Evolutionary conservation across 208 protist species (phyloP).

Genomic region (Cochliopodium minus): DNA sequence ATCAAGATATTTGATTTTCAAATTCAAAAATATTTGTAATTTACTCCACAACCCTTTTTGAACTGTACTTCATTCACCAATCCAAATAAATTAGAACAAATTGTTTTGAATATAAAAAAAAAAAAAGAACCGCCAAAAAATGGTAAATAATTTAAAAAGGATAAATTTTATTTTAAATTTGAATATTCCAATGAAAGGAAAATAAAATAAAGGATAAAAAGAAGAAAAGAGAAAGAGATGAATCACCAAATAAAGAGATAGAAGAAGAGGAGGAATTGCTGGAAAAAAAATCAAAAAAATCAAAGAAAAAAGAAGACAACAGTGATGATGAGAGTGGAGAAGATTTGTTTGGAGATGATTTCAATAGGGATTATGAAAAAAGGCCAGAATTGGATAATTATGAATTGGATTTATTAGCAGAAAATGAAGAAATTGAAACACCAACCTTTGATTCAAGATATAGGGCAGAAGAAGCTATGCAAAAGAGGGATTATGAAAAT

Average conservation of each 20-base stretch:
- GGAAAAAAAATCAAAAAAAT: not conserved
- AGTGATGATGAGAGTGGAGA: not conserved
- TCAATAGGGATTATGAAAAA: no score
- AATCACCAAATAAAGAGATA: not conserved
- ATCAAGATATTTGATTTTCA: no score
- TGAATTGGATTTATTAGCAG: not conserved
- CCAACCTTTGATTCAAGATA: not conserved
- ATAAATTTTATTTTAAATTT: not conserved
- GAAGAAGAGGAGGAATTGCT: not conserved
- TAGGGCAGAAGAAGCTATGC: not conserved
- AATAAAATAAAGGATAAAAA: not conserved
- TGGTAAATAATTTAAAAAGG: not conserved
- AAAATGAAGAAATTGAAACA: not conserved
- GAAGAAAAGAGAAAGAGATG: not conserved
- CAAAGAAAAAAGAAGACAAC: not conserved
- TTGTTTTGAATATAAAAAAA: not conserved
- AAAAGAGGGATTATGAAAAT: not conserved
- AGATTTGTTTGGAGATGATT: slow-evolving; percentile 1
- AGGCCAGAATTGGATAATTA: not conserved
- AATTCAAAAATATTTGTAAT: not conserved
- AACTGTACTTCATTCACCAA: not conserved
- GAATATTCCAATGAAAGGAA: not conserved
- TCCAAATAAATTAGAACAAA: not conserved
- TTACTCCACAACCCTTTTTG: not conserved
- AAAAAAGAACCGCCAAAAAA: not conserved